Conservation (phyloP, 2,329 filamentous ascomycete genomes). For the Sodiomyces alkalinus region DNA sequence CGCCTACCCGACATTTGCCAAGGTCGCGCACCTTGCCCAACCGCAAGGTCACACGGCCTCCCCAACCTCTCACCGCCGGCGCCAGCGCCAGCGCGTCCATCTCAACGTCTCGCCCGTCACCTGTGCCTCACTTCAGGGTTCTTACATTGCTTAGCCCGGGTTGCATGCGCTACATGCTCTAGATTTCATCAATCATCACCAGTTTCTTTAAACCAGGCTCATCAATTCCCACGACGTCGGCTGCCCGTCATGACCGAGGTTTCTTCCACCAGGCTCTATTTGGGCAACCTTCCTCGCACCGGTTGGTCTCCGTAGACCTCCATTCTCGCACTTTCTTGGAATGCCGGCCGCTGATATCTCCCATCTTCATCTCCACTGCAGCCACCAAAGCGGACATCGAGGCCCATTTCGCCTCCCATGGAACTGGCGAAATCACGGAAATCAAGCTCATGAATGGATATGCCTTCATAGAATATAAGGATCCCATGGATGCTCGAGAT, state of each 20-base stretch:
- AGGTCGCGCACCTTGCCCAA: too few species aligned
- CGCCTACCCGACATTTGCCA: too few species aligned
- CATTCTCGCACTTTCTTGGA: constrained; percentile 2
- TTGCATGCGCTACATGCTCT: too few species aligned
- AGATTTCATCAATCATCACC: too few species aligned
- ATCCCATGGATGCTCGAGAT: constrained; percentile 94
- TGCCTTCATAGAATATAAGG: constrained; percentile 98
- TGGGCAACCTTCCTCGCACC: constrained; percentile 93
- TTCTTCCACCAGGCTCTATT: constrained; percentile 85
- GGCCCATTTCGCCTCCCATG: constrained; percentile 87
- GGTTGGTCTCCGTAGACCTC: constrained; percentile 49
- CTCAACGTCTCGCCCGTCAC: too few species aligned
- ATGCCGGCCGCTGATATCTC: constrained; percentile 2
- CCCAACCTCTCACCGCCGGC: too few species aligned
- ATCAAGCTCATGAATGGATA: constrained; percentile 99
- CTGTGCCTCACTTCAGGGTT: too few species aligned
- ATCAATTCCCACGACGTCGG: too few species aligned
- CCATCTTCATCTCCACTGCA: constrained; percentile 26
- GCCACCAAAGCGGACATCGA: constrained; percentile 96
- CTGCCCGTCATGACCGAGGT: constrained; percentile 66
- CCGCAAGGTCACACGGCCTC: too few species aligned
- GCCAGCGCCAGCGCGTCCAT: too few species aligned
- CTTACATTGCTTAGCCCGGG: too few species aligned
- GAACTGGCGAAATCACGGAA: constrained; percentile 93
- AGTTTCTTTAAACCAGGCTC: too few species aligned